These are phyloP conservation scores for Helenozyma baotianmanensis DNA, from an alignment of 805 yeast genomes.

Conservation along the genomic window DNA sequence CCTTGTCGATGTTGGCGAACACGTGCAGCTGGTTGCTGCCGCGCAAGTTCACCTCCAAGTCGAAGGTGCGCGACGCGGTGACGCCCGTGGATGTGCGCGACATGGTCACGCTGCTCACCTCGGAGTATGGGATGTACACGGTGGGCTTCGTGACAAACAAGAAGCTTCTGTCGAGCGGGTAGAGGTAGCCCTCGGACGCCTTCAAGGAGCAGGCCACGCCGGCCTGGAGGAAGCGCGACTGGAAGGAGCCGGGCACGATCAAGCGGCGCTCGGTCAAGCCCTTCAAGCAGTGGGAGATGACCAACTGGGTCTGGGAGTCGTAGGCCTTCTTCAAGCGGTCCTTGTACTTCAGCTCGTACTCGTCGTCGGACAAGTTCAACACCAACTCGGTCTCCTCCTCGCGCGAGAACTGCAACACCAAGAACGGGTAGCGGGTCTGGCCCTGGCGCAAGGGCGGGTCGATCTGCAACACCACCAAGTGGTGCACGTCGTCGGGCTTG, in stretches of 20 bases:
- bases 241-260: constrained; percentile 77
- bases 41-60: constrained; percentile 71
- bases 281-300: constrained; percentile 79
- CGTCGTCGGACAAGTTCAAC: constrained; percentile 78
- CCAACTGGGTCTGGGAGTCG: constrained; percentile 82
- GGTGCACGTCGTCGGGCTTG: constrained; percentile 89
- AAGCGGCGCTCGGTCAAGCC: constrained; percentile 87
- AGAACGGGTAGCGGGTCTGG: constrained; percentile 90
- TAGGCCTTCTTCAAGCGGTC: constrained; percentile 70
- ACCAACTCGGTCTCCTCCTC: constrained; percentile 92
- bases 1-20: constrained; percentile 85
- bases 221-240: constrained; percentile 70
- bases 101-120: constrained; percentile 70
- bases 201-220: constrained; percentile 90
- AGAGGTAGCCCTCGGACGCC: constrained; percentile 91
- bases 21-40: constrained; percentile 64
- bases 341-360: constrained; percentile 69
- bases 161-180: constrained; percentile 88
- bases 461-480: constrained; percentile 79
- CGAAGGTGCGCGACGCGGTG: constrained; percentile 84
- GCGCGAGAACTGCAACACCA: constrained; percentile 81
- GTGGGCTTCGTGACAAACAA: constrained; percentile 93
- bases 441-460: constrained; percentile 99
- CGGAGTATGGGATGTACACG: constrained; percentile 81
- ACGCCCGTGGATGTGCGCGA: constrained; percentile 81